Base-by-base conservation (phyloP, 768 basidiomycete genomes). In the Auriculariales sp. region DNA sequence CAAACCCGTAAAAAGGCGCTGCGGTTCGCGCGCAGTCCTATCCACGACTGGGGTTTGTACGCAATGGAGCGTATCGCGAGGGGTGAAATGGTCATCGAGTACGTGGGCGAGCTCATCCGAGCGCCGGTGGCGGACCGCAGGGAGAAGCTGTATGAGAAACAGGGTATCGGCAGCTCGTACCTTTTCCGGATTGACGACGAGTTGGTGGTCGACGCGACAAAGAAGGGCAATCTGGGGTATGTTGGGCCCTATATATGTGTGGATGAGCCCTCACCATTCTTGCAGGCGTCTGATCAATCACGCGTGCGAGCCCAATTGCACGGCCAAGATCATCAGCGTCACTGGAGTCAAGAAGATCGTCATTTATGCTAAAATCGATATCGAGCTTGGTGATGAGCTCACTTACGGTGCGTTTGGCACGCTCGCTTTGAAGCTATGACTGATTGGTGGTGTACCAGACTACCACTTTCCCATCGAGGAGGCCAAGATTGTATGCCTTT, bases 381-480 rank as follows among this genome's bases (percentile, higher is more conserved):
- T 99, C 58, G 85, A 94, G 57, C 79, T 93, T 22, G 95, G 95
- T 47, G 92, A 95, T 60, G 95, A 99, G 68, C 94, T 98, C 60
- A 95, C 93, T 48, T 94, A 95, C 68, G 89, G 87, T 89, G 56
- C 50, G 81, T 68, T n/a, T n/a, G 17, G 34, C 35, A 22, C 30
- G 14, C 36, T 11, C 17, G 28, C 30, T 48, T 15, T 19, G 5
- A 30, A 3, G 10, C 19, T 10, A 3, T 12, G 7, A 24, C 14
- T 19, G 6, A 22, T 25, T n/a, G n/a, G 1, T 28, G 9, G 27
- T 44, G 27, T 51, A n/a, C 4, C 60, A 92, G 92, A 99, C 70
- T 99, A 99, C 68, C 93, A 98, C 66, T 99, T 99, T 71, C 94
- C 95, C 36, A 85, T 95, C 62, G 95, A 99, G 68, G 89, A 95